Base-by-base conservation (phyloP, 2,329 filamentous ascomycete genomes). In the Hymenoscyphus linearis region DNA sequence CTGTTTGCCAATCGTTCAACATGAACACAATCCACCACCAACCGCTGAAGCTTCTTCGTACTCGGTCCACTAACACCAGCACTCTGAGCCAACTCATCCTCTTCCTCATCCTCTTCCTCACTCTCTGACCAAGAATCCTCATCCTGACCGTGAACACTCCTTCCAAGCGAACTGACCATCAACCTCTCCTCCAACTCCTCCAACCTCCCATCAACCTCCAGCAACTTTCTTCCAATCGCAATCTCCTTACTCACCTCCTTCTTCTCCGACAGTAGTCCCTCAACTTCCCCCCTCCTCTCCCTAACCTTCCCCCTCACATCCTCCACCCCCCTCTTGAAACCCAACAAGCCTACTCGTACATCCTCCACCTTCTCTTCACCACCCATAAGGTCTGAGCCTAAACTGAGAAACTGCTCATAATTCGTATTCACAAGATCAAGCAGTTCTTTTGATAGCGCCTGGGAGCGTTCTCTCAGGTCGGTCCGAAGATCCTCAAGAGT, bases 391-490 rank as follows among this genome's bases (percentile, higher is more conserved):
- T 91, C 90, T 54, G 83, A 85, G 0, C 95, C 96, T 0, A 99
- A 77, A 0, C 87, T 87, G 4, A 99, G 76, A 69, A 99, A 99
- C 61, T 93, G 89, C 55, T 91, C 88, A 74, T 99, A 98, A 75
- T 99, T 96, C 57, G 88, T 84, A 72, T 99, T 99, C 67, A 99
- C 95, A 7, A 99, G 84, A 76, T 97, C 93, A 18, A 99, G 81
- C 2, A 99, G 82, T 77, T 99, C 95, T 65, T 88, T 85, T 70
- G 87, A 90, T 64, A 99, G 87, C 22, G 88, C 82, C 68, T 90
- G 85, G 67, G 87, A 90, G 58, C 96, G 83, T 62, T 92, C 85
- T 52, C 93, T 87, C 16, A 99, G 81, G 71, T 99, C 96, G 4
- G 87, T 78, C 37, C 93, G 90, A 35, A 99, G 80, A 74, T 99